A percentile compares a stretch with the other conserved stretches of the same genome.
These are phyloP conservation scores for Hericium alpestre DNA, from an alignment of 768 basidiomycete genomes.

Conservation along the genomic window DNA sequence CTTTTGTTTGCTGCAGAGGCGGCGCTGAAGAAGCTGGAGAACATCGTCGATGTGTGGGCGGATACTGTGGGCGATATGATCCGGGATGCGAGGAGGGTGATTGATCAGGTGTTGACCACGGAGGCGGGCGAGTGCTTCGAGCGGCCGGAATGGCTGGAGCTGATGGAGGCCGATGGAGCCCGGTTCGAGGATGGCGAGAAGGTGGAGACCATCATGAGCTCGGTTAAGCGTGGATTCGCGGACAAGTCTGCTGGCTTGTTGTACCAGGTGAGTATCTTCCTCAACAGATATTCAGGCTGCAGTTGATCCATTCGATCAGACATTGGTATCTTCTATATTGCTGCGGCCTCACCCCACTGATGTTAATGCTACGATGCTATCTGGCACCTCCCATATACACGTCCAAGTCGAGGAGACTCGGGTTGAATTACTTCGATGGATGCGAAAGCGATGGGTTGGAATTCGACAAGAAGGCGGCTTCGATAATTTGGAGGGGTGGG, in stretches of 20 bases:
- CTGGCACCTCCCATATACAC: constrained; percentile 60
- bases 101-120: constrained; percentile 51
- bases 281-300: not conserved
- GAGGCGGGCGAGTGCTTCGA: constrained; percentile 58
- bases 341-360: constrained; percentile 57
- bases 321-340: constrained; percentile 62
- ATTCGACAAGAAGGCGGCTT: constrained; percentile 75
- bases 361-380: constrained; percentile 48
- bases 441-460: constrained; percentile 68
- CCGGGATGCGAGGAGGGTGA: constrained; percentile 41
- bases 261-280: constrained; percentile 54
- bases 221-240: constrained; percentile 48
- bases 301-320: constrained; percentile 26
- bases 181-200: constrained; percentile 71
- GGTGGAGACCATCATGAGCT: constrained; percentile 66
- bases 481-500: constrained; percentile 75
- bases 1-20: constrained; percentile 58
- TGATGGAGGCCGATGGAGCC: constrained; percentile 65
- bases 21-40: constrained; percentile 43
- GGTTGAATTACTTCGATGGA: constrained; percentile 57
- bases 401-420: constrained; percentile 64
- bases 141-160: constrained; percentile 58
- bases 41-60: constrained; percentile 63
- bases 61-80: constrained; percentile 61
- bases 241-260: constrained; percentile 55